phyloP scores from a whole-genome alignment of 208 protist genomes.

The Wallacemonas sp. region DNA sequence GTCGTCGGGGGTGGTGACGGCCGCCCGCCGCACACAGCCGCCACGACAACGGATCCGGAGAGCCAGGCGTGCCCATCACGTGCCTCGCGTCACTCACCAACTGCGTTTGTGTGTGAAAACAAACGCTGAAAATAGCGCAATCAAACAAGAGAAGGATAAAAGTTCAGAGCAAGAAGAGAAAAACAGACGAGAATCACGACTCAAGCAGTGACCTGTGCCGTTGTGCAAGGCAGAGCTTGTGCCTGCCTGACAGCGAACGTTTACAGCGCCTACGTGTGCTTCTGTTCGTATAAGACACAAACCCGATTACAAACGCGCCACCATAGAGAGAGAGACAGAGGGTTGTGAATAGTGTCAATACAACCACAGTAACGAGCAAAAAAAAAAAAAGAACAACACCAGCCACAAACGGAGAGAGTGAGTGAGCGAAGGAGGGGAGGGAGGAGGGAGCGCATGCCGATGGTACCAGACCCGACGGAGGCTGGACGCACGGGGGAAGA shows the following conservation, averaged over 20 bases:
- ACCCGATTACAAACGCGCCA: not conserved
- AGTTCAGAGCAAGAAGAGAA: not conserved
- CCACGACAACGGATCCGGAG: no score
- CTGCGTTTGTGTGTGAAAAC: not conserved
- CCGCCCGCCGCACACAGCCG: no score
- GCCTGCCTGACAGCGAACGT: no score
- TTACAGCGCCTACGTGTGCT: no score
- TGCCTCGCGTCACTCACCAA: not conserved
- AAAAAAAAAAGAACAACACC: conserved; percentile 11
- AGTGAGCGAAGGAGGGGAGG: not conserved
- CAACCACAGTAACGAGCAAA: not conserved
- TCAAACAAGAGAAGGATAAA: not conserved
- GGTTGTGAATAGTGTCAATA: not conserved
- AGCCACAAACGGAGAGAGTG: not conserved
- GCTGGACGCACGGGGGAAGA: not conserved
- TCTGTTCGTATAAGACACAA: no score
- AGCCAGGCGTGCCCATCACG: no score
- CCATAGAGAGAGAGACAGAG: not conserved
- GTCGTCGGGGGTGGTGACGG: no score
- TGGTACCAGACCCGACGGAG: not conserved
- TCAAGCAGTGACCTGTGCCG: no score
- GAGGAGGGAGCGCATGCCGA: not conserved
- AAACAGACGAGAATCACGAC: not conserved
- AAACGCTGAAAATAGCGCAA: not conserved
- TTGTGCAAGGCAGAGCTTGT: no score